Percentiles rank a stretch among this genome's conserved stretches.
These are phyloP conservation scores for Onygenales sp. DNA, from an alignment of 2,329 filamentous ascomycete genomes.

Conservation along the genomic window DNA sequence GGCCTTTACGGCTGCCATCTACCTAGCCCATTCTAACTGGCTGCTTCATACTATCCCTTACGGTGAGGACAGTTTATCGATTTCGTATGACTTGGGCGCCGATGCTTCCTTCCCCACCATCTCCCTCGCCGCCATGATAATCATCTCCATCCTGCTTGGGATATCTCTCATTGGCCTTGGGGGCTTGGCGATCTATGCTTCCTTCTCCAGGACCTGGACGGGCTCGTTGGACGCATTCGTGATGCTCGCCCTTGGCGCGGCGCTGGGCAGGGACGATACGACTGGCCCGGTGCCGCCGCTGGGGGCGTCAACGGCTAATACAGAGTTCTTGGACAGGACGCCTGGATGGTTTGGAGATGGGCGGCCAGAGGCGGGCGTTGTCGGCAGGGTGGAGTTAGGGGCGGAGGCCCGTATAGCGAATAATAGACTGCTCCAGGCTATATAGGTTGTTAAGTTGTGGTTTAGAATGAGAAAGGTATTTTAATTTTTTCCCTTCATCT, in stretches of 20 bases:
- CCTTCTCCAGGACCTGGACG: conserved; percentile 4
- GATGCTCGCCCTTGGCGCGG: conserved; percentile 9
- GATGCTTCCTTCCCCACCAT: background rate
- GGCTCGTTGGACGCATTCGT: conserved; percentile 6
- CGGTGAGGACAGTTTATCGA: no score
- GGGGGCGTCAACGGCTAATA: background rate
- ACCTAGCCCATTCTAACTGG: background rate
- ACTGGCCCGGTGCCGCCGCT: background rate
- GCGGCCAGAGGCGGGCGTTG: background rate
- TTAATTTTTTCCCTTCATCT: no score
- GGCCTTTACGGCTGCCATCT: background rate
- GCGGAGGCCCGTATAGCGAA: background rate
- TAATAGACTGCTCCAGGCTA: background rate
- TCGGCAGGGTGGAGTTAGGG: background rate
- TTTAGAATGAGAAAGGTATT: background rate
- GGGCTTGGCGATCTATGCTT: conserved; percentile 3
- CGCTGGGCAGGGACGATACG: conserved; percentile 1
- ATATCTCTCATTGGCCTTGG: conserved; percentile 3
- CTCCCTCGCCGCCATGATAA: background rate
- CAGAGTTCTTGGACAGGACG: background rate
- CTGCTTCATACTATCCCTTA: background rate
- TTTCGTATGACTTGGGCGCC: background rate
- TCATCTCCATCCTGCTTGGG: conserved; percentile 6
- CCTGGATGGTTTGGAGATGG: background rate
- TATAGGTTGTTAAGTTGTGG: background rate